Conservation (phyloP, 2,329 filamentous ascomycete species). For the Arthrobotrys pseudoclavata region DNA sequence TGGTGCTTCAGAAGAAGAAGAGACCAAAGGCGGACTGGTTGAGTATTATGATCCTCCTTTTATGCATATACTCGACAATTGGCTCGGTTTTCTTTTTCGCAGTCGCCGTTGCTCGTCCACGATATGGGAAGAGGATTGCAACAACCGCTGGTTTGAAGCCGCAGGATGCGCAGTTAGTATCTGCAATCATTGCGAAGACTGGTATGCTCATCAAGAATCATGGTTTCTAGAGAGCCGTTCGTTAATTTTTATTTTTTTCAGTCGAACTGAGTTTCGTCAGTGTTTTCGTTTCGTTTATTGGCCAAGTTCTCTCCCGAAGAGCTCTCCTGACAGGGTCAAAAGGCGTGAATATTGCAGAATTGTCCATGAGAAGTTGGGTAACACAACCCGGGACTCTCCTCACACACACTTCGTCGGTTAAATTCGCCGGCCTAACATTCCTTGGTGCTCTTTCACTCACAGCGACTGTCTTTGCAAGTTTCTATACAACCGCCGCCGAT, state of each 20-base stretch:
- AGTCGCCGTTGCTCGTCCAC: slow-evolving; percentile 34
- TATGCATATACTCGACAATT: slow-evolving; percentile 52
- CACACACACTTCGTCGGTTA: slow-evolving; percentile 76
- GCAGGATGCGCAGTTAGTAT: slow-evolving; percentile 53
- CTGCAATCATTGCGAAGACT: slow-evolving; percentile 50
- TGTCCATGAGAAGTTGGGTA: slow-evolving; percentile 83
- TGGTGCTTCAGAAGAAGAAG: background rate
- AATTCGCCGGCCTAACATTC: slow-evolving; percentile 75
- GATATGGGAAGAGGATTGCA: slow-evolving; percentile 48
- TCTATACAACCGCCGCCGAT: slow-evolving; percentile 83
- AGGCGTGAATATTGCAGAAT: slow-evolving; percentile 81
- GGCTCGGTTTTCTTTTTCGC: slow-evolving; percentile 53
- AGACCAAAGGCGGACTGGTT: slow-evolving; percentile 41
- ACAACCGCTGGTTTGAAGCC: slow-evolving; percentile 36
- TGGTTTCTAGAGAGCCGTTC: too few relatives aligned
- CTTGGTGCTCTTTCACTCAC: slow-evolving; percentile 76
- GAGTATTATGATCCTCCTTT: slow-evolving; percentile 41
- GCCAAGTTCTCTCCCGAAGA: slow-evolving; percentile 79
- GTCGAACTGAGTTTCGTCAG: slow-evolving; percentile 83
- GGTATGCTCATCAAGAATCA: slow-evolving; percentile 8
- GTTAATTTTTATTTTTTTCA: slow-evolving; percentile 12
- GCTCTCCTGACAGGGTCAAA: slow-evolving; percentile 74
- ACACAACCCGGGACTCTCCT: slow-evolving; percentile 78
- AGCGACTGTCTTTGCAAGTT: slow-evolving; percentile 75
- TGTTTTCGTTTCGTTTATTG: slow-evolving; percentile 80